Base-by-base conservation (phyloP, 495 filamentous ascomycete species). In the Penicillium coffeae region DNA sequence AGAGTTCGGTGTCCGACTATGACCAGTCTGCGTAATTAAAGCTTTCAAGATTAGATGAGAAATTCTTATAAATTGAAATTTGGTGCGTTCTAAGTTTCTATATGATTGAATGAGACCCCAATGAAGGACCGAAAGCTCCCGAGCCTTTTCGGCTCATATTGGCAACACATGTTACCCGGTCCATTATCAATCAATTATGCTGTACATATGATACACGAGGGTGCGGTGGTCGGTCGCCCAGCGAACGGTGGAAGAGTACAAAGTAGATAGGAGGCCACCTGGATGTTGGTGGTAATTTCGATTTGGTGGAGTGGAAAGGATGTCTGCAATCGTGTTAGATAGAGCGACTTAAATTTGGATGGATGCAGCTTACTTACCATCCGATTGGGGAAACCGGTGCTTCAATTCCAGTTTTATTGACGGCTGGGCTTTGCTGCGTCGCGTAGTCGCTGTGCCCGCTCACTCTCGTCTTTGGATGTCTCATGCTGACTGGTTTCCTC, bases 401-500 rank as follows among this genome's bases (percentile, higher is more conserved):
- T 10, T 4, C 10, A 5, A 30, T 4, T 4, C 25, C 5, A 10
- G 10, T 4, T 30, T 37, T 25, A 37, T 47, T 37, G 33, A 19
- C 44, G 37, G 25, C 4, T 10, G 10, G 25, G 25, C 25, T 30
- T 30, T 30, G 25, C 25, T 5, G 25, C 25, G 5, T 30, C 25
- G 10, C 25, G 25, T 10, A 30, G 25, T 10, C 30, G 20, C 20
- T 47, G 10, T 27, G 20, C 15, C 18, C 30, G 30, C 43, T 46
- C 15, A 10, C 15, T 40, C 42, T 62, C 40, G 21, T 56, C n/a
- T 21, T 68, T 58, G 8, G 50, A 40, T 32, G 47, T 44, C 51
- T 70, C 63, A 46, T 54, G 56, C 36, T 63, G 51, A 16, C 63
- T 42, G 19, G 68, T 62, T 44, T 72, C 69, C 33, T 49, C 60